Conservation (phyloP, 441 rosid species). For the Euphorbia schlechtendalii region DNA sequence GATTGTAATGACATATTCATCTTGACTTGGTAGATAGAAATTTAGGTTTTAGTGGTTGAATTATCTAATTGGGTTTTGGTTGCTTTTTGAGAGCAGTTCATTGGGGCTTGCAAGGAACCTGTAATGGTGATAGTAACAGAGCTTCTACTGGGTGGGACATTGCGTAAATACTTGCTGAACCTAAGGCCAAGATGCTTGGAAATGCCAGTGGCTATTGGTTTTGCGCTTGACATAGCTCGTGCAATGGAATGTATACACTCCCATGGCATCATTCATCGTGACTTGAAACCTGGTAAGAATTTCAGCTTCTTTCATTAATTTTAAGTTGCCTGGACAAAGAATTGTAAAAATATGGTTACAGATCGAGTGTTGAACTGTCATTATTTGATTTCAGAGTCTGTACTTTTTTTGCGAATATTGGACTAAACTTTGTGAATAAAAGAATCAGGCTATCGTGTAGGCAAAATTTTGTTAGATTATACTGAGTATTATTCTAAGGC, state of each 20-base stretch:
- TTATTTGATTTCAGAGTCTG: not conserved
- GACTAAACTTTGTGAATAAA: conserved; percentile 6
- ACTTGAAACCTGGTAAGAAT: conserved; percentile 87
- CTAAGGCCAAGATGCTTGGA: conserved; percentile 68
- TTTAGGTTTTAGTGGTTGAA: conserved; percentile 5
- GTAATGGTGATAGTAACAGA: conserved; percentile 95
- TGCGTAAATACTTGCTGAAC: conserved; percentile 69
- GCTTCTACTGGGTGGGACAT: conserved; percentile 78
- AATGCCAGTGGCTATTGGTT: conserved; percentile 54
- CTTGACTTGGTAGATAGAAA: not conserved
- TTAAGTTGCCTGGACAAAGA: conserved; percentile 2
- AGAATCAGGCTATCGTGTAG: not conserved
- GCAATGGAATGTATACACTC: conserved; percentile 96
- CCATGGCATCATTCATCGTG: conserved; percentile 95
- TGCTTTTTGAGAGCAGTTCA: conserved; percentile 44
- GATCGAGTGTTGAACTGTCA: not conserved
- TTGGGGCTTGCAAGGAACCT: conserved; percentile 94
- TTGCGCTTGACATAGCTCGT: conserved; percentile 92
- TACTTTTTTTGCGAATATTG: not conserved
- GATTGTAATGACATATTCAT: not conserved
- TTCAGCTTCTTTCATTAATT: conserved; percentile 7
- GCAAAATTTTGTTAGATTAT: not conserved
- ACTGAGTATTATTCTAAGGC: not conserved
- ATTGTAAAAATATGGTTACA: not conserved
- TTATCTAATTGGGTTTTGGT: conserved; percentile 1